Conservation (phyloP, 2,329 filamentous ascomycete genomes). For the Colletotrichum cuscutae region DNA sequence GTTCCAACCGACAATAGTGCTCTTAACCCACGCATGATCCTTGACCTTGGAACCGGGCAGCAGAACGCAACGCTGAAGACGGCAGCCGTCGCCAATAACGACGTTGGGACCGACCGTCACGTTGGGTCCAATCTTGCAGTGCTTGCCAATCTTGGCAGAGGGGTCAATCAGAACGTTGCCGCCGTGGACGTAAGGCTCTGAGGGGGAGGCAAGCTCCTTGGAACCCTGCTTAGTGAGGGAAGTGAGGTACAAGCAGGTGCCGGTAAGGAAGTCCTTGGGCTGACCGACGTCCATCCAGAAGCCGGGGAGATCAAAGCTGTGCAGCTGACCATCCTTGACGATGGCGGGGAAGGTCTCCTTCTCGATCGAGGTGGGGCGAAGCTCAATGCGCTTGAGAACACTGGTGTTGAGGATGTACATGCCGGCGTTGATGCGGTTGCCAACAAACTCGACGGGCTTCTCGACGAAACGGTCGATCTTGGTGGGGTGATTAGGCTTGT, state of each 20-base stretch:
- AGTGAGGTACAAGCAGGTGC: conserved; percentile 95
- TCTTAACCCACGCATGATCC: conserved; percentile 99
- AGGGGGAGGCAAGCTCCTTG: conserved; percentile 80
- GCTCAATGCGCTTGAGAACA: conserved; percentile 89
- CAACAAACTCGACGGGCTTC: conserved; percentile 98
- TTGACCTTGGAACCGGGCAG: conserved; percentile 93
- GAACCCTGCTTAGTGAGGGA: conserved; percentile 91
- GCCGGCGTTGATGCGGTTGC: conserved; percentile 98
- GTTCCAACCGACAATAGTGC: conserved; percentile 98
- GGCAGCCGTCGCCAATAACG: conserved; percentile 91
- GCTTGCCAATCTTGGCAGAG: conserved; percentile 95
- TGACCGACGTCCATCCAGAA: conserved; percentile 99
- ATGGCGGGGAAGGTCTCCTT: conserved; percentile 99
- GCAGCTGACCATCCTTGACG: conserved; percentile 86
- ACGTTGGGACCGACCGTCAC: conserved; percentile 96
- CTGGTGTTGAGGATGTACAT: conserved; percentile 98
- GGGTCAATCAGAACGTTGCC: conserved; percentile 97
- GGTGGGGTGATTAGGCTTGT: conserved; percentile 91
- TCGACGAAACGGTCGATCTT: conserved; percentile 99
- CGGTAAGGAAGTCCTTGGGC: conserved; percentile 97
- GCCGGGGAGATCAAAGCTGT: conserved; percentile 95
- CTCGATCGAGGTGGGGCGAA: conserved; percentile 96
- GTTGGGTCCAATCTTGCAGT: conserved; percentile 97
- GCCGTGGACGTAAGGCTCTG: conserved; percentile 85
- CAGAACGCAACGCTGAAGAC: conserved; percentile 91